Conservation (phyloP, 2,329 filamentous ascomycete species). For the Ilyonectria destructans region DNA sequence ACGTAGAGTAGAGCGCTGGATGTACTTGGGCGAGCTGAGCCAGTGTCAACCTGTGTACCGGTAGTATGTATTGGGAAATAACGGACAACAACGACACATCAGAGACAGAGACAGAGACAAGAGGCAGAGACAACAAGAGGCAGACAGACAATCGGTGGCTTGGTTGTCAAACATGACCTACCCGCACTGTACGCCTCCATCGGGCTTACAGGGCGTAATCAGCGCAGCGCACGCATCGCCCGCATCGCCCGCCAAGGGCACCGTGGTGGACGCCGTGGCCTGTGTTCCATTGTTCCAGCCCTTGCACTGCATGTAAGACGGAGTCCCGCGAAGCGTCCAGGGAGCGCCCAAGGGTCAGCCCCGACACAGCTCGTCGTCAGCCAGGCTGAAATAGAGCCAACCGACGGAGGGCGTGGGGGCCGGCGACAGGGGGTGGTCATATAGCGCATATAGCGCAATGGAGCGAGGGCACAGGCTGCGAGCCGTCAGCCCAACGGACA, state of each 20-base stretch:
- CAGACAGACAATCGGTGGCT: neutral
- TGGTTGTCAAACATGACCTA: neutral
- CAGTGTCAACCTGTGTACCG: too few relatives aligned
- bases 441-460: too few relatives aligned
- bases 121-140: neutral
- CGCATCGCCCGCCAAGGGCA: neutral
- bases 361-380: slow-evolving; percentile 19
- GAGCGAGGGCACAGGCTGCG: neutral
- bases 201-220: slow-evolving; percentile 2
- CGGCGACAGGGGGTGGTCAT: neutral
- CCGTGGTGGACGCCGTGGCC: neutral
- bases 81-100: neutral
- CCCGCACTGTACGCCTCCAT: slow-evolving; percentile 6
- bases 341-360: slow-evolving; percentile 19
- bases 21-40: too few relatives aligned
- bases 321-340: slow-evolving; percentile 6
- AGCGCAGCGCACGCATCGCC: neutral
- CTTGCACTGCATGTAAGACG: slow-evolving; percentile 28
- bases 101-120: neutral
- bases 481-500: too few relatives aligned
- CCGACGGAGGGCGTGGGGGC: neutral
- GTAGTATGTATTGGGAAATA: too few relatives aligned
- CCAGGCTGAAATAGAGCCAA: slow-evolving; percentile 16
- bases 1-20: too few relatives aligned
- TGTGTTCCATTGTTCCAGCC: neutral